A percentile compares a stretch with the other conserved stretches of the same genome.
phyloP scores from a whole-genome alignment of 805 yeast species.

The Candida sithepensis region DNA sequence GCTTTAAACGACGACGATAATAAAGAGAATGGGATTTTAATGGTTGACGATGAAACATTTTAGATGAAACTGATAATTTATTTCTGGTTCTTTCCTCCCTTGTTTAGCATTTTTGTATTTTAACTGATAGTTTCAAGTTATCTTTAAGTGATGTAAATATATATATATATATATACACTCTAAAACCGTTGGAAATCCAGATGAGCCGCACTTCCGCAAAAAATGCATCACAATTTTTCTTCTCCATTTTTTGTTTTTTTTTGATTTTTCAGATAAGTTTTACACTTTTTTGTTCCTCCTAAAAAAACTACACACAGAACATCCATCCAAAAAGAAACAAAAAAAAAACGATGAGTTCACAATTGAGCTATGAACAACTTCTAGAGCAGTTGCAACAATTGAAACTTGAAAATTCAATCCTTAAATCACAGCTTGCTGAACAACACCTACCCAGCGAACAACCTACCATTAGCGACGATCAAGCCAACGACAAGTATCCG shows the following conservation, averaged over 20 bases:
- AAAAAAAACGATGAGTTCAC: too few species aligned
- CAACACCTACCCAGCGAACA: background rate
- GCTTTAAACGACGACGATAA: conserved; percentile 5
- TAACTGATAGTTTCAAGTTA: too few species aligned
- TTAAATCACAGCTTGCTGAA: conserved; percentile 1
- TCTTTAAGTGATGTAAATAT: too few species aligned
- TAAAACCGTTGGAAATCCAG: too few species aligned
- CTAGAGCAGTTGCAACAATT: conserved; percentile 23
- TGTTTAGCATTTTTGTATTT: background rate
- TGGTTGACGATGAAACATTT: conserved; percentile 36
- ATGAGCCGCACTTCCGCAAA: too few species aligned
- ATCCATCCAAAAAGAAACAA: background rate
- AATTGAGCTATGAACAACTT: conserved; percentile 9
- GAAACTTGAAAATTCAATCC: conserved; percentile 6
- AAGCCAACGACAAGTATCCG: conserved; percentile 4
- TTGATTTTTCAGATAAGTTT: too few species aligned
- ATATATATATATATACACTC: too few species aligned
- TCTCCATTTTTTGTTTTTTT: too few species aligned
- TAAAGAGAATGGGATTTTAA: conserved; percentile 20
- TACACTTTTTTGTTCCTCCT: too few species aligned
- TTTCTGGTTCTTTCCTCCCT: background rate
- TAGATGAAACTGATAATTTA: conserved; percentile 6
- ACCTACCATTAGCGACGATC: background rate
- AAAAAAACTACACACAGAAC: too few species aligned
- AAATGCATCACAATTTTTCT: too few species aligned